A percentile compares a stretch with the other conserved stretches of the same genome.
These are phyloP conservation scores for Cytospora leucostoma DNA, from an alignment of 2,329 filamentous ascomycete species.

Conservation along the genomic window DNA sequence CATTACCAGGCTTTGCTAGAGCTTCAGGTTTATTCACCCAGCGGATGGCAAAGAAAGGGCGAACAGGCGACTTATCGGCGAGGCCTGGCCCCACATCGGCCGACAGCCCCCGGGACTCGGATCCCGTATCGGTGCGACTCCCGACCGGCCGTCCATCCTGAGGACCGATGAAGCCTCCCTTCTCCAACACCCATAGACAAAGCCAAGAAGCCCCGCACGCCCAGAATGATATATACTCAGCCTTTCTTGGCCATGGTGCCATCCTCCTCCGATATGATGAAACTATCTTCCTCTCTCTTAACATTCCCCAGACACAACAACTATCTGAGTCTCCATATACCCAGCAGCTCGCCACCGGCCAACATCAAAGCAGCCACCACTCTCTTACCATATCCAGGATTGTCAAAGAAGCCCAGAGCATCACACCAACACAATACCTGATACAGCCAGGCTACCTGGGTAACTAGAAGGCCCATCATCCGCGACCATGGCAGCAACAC, in stretches of 20 bases:
- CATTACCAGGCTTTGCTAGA: no score
- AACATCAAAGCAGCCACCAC: not conserved
- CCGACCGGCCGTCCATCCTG: not conserved
- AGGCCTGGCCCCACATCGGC: not conserved
- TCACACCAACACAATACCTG: not conserved
- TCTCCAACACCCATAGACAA: not conserved
- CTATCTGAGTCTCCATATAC: not conserved
- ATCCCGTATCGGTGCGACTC: not conserved
- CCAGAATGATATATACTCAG: not conserved
- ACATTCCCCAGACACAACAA: not conserved
- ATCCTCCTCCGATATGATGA: not conserved
- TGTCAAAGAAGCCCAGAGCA: not conserved
- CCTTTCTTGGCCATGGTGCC: not conserved
- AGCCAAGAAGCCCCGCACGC: not conserved
- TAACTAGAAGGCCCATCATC: not conserved
- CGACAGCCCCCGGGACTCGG: not conserved
- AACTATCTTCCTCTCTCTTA: not conserved
- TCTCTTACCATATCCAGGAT: not conserved
- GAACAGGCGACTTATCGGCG: not conserved
- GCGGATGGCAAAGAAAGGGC: not conserved
- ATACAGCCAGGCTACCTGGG: not conserved
- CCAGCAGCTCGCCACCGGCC: not conserved
- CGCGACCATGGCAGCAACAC: conserved; percentile 12
- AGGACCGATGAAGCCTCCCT: not conserved
- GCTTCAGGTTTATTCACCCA: no score